Percentiles rank a stretch among this genome's conserved stretches.
phyloP scores from a whole-genome alignment of 2,329 filamentous ascomycete species.

The Fusarium sp. region DNA sequence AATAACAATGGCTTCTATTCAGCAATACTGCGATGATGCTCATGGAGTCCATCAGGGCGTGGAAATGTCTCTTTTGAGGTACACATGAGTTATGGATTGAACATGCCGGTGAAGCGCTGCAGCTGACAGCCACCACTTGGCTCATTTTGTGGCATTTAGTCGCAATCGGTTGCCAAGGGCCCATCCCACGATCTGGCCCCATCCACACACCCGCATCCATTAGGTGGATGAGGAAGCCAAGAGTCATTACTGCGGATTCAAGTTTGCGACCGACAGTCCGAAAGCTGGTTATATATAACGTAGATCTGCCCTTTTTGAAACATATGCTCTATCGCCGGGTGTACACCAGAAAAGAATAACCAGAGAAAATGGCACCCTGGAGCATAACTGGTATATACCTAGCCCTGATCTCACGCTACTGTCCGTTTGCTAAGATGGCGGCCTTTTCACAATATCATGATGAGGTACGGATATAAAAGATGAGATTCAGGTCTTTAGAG shows the following conservation, averaged over 20 bases:
- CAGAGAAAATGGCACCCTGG: not conserved
- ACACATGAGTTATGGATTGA: not conserved
- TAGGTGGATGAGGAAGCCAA: slow-evolving; percentile 23
- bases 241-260: not conserved
- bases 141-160: slow-evolving; percentile 38
- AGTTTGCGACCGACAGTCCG: slow-evolving; percentile 23
- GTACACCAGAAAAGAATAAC: not conserved
- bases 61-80: no score
- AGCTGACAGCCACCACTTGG: slow-evolving; percentile 24
- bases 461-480: no score
- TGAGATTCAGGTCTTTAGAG: no score
- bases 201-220: slow-evolving; percentile 14
- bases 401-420: not conserved
- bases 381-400: not conserved
- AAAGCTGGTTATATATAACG: slow-evolving; percentile 3
- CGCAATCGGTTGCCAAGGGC: slow-evolving; percentile 41
- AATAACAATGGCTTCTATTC: not conserved
- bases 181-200: slow-evolving; percentile 26
- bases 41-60: not conserved
- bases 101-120: not conserved
- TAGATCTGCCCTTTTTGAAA: not conserved
- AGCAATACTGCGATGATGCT: not conserved
- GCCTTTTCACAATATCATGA: no score
- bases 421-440: not conserved
- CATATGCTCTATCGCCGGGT: not conserved